These are phyloP conservation scores for Eutrema japonicum DNA, from an alignment of 345 rosid genomes.

Conservation along the genomic window DNA sequence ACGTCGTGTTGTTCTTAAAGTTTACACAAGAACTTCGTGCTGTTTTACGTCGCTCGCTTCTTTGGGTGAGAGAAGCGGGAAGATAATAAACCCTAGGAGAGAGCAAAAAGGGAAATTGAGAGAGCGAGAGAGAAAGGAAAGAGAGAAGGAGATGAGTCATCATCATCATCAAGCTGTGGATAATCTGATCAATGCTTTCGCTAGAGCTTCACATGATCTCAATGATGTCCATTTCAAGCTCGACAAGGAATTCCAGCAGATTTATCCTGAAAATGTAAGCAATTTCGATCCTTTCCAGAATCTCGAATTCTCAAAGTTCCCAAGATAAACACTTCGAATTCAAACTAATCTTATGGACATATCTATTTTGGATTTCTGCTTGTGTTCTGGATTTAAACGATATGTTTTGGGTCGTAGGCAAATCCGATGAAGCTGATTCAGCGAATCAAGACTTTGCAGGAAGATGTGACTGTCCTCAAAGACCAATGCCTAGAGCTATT, in stretches of 20 bases:
- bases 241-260: conserved; percentile 76
- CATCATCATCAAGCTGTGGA: conserved; percentile 52
- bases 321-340: neutral
- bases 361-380: neutral
- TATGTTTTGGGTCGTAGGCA: conserved; percentile 50
- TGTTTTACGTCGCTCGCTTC: neutral
- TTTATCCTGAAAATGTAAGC: conserved; percentile 76
- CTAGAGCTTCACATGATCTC: conserved; percentile 74
- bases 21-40: neutral
- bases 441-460: conserved; percentile 78
- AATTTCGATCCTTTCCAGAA: neutral
- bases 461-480: conserved; percentile 61
- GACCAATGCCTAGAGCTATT: conserved; percentile 85
- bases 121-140: neutral
- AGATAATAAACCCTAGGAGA: conserved; percentile 33
- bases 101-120: neutral
- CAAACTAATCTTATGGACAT: neutral
- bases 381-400: neutral
- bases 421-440: conserved; percentile 81
- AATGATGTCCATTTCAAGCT: conserved; percentile 64
- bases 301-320: neutral
- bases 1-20: neutral
- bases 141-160: conserved; percentile 45
- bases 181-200: conserved; percentile 61
- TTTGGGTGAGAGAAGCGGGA: conserved; percentile 36